Conservation (phyloP, 768 basidiomycete genomes). For the Boletellus ananiceps region DNA sequence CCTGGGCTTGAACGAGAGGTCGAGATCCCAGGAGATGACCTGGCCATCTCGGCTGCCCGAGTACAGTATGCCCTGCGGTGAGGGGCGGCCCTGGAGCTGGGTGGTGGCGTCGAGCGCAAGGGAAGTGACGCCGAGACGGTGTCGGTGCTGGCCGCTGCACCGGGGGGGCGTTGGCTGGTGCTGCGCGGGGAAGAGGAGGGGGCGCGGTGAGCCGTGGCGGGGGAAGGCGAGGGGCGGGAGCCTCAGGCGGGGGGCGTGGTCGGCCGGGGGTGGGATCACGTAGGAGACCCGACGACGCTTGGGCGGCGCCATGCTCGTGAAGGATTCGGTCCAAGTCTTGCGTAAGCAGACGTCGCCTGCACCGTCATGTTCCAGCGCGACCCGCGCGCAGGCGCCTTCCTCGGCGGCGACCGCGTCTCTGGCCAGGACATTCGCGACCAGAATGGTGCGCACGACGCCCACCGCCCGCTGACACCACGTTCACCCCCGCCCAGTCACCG, state of each 20-base stretch:
- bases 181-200: conserved; percentile 52
- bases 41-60: conserved; percentile 87
- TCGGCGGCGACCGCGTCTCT: conserved; percentile 90
- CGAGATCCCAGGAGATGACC: conserved; percentile 84
- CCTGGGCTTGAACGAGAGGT: conserved; percentile 51
- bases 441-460: conserved; percentile 60
- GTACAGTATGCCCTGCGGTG: conserved; percentile 86
- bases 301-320: conserved; percentile 37
- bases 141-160: conserved; percentile 55
- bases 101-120: conserved; percentile 88
- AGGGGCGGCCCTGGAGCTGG: conserved; percentile 53
- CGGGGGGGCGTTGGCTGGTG: conserved; percentile 16
- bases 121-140: conserved; percentile 81
- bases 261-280: conserved; percentile 71
- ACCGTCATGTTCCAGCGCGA: conserved; percentile 80
- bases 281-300: conserved; percentile 81
- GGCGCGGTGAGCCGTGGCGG: conserved; percentile 64
- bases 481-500: conserved; percentile 59
- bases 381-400: conserved; percentile 85
- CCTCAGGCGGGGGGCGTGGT: conserved; percentile 57
- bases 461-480: background rate
- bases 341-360: conserved; percentile 18
- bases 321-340: conserved; percentile 1
- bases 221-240: conserved; percentile 64
- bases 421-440: conserved; percentile 96